Conservation (phyloP, 2,329 filamentous ascomycete genomes). For the Pseudogymnoascus sp. region DNA sequence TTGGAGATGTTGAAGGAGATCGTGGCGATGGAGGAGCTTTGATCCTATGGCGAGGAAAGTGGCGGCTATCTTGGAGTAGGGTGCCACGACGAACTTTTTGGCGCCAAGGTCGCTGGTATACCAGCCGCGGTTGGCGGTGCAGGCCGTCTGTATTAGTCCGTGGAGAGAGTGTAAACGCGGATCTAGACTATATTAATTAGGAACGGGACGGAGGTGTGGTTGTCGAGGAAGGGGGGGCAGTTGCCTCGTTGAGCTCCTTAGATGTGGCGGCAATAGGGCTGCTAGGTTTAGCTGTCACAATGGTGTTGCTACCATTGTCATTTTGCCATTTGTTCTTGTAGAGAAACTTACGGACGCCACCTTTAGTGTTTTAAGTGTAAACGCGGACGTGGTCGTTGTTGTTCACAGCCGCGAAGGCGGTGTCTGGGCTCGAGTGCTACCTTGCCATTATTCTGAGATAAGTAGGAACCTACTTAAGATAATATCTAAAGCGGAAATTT, state of each 20-base stretch:
- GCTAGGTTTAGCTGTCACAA: conserved; percentile 10
- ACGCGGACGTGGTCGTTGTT: conserved; percentile 11
- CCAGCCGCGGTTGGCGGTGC: conserved; percentile 10
- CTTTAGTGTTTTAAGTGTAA: conserved; percentile 11
- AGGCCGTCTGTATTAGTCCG: conserved; percentile 12
- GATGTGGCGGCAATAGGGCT: conserved; percentile 14
- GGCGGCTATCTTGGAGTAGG: background rate
- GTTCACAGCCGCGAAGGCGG: conserved; percentile 12
- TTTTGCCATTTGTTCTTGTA: conserved; percentile 11
- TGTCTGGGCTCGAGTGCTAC: background rate
- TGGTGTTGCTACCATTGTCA: conserved; percentile 7
- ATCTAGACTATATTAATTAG: background rate
- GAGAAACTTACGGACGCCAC: conserved; percentile 12
- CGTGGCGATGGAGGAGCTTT: too few relatives aligned
- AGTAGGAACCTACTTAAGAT: background rate
- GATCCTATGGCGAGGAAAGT: background rate
- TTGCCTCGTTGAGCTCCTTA: background rate
- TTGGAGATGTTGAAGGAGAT: too few relatives aligned
- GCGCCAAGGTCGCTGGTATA: conserved; percentile 12
- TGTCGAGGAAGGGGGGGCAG: background rate
- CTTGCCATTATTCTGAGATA: background rate
- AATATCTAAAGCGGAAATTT: background rate
- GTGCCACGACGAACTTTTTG: background rate
- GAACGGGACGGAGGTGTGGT: background rate
- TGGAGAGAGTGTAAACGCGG: conserved; percentile 13